Evolutionary conservation across 179 eudicot genomes (phyloP).

Genomic region (Sideroxylon spinosum): DNA sequence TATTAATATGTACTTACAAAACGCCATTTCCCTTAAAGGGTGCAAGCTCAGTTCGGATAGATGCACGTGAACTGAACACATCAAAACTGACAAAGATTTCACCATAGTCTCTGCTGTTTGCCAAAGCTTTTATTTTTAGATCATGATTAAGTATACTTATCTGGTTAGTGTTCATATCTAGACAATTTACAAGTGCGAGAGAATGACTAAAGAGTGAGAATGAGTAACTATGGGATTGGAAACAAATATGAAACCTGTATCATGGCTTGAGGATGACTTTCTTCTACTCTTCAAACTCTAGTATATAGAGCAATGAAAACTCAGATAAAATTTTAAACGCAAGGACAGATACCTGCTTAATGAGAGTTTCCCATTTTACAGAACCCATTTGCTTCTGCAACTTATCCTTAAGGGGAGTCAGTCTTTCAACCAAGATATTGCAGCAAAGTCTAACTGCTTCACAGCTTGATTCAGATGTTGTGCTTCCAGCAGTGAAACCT

Average conservation of each 20-base stretch:
- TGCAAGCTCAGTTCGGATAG: background rate
- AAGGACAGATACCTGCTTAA: slow-evolving; percentile 43
- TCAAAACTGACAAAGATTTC: background rate
- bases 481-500: slow-evolving; percentile 83
- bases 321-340: background rate
- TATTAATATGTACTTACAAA: background rate
- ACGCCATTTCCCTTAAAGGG: background rate
- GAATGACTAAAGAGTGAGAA: background rate
- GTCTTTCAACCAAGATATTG: slow-evolving; percentile 59
- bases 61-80: background rate
- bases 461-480: slow-evolving; percentile 87
- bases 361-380: slow-evolving; percentile 58
- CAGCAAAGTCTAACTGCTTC: slow-evolving; percentile 86
- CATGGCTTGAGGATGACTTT: background rate
- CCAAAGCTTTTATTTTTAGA: background rate
- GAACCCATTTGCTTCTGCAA: slow-evolving; percentile 47
- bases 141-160: background rate
- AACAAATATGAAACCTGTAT: background rate
- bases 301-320: background rate
- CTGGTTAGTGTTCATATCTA: background rate
- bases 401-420: slow-evolving; percentile 44
- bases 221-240: background rate
- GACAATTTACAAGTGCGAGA: background rate
- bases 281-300: background rate
- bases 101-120: background rate